Base-by-base conservation (phyloP, 179 eudicot genomes). In the Silene noctiflora region DNA sequence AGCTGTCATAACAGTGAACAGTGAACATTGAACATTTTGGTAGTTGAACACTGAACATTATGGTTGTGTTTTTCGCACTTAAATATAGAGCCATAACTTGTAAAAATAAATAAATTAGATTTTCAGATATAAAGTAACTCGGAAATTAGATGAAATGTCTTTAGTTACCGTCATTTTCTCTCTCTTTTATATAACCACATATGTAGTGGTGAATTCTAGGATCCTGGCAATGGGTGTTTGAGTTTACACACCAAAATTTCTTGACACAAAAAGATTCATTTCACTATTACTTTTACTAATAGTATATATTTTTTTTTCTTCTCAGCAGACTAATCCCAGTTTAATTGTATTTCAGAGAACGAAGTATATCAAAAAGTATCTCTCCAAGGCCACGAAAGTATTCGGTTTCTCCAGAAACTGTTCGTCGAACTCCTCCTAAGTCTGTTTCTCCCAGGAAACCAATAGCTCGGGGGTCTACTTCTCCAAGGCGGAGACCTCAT, bases 401-500 rank as follows among this genome's bases (percentile, higher is more conserved):
- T 46, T 93, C 98, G 53, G 60, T 84, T 61, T 90, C 99, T 53
- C 81, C 88, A 56, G 89, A 79, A 79, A 83, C 85, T 78, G 78
- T 17, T 24, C 72, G 31, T 25, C 87, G 71, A 69, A 88, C 89
- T 55, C 86, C 87, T 53, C 85, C 78, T 62, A 85, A 88, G 75
- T 91, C 97, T 69, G n/a, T 77, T 76, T 72, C 94, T 71, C 95
- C 98, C 17, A 76, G 84, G 78, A 83, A 84, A 72, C 86, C 33
- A 35, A 76, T 88, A 12, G 76, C 86, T 17, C 77, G 83, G 29
- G 82, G 79, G 39, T 89, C 90, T 8, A 62, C 63, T 21, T 88
- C 96, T 42, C 97, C 97, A n/a, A 79, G 89, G 61, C 87, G 83
- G 29, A 81, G 88, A 55, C 84, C 89, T 62, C 83, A 80, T 8